phyloP scores from a whole-genome alignment of 371 early-diverging fungal genomes.

The Mucor indicus region DNA sequence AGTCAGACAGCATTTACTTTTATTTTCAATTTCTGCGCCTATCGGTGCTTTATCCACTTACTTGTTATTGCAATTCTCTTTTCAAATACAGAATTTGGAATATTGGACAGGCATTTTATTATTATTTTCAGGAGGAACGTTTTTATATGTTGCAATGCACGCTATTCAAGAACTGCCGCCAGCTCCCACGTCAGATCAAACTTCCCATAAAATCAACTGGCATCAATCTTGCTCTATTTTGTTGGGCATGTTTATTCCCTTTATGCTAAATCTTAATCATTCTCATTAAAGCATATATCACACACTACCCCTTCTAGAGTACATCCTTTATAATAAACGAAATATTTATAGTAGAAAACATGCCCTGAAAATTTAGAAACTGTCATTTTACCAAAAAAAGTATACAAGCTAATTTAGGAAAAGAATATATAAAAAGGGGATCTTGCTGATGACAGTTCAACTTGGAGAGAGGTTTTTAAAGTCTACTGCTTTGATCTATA shows the following conservation, averaged over 20 bases:
- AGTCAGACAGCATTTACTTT: slow-evolving; percentile 72
- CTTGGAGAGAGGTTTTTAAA: no score
- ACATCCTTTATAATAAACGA: no score
- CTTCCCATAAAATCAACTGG: background rate
- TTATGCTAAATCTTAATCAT: slow-evolving; percentile 19
- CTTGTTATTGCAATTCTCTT: slow-evolving; percentile 36
- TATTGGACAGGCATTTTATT: slow-evolving; percentile 85
- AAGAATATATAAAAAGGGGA: no score
- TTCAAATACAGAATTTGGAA: slow-evolving; percentile 35
- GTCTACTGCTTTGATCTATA: no score
- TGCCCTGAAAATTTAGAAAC: no score
- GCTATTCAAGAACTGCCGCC: slow-evolving; percentile 31
- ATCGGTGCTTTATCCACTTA: slow-evolving; percentile 79
- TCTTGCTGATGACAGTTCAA: no score
- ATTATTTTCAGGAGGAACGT: slow-evolving; percentile 85
- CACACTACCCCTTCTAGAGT: background rate
- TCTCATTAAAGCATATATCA: slow-evolving; percentile 15
- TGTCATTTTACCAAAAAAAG: background rate
- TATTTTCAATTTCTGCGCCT: slow-evolving; percentile 88
- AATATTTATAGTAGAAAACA: background rate
- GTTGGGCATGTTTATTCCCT: slow-evolving; percentile 17
- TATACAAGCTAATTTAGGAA: no score
- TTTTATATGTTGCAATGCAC: slow-evolving; percentile 88
- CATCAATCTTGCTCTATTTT: slow-evolving; percentile 9
- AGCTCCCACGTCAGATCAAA: background rate